Conservation (phyloP, 2,329 filamentous ascomycete genomes). For the Nemania sp. region DNA sequence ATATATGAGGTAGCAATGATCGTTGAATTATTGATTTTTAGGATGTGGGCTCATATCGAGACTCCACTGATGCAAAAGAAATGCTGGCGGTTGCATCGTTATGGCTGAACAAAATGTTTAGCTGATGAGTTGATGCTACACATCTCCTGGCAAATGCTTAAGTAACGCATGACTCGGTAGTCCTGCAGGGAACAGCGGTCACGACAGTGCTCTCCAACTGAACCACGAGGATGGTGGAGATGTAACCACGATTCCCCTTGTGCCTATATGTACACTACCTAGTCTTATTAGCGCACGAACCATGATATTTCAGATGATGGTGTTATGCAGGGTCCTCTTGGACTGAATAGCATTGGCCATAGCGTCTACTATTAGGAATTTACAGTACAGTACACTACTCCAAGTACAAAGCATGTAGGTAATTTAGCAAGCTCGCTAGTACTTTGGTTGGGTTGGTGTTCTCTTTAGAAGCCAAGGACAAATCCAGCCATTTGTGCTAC, state of each 20-base stretch:
- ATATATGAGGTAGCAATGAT: conserved; percentile 4
- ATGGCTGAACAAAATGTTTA: conserved; percentile 18
- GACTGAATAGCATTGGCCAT: not conserved
- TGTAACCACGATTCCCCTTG: conserved; percentile 10
- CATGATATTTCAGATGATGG: conserved; percentile 22
- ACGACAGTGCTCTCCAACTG: conserved; percentile 14
- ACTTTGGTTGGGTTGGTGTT: not conserved
- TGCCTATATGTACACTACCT: not conserved
- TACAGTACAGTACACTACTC: not conserved
- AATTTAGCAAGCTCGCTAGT: not conserved
- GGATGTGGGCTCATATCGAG: conserved; percentile 8
- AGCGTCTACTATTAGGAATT: not conserved
- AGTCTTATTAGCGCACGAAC: conserved; percentile 11
- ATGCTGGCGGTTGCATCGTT: conserved; percentile 10
- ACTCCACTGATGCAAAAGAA: conserved; percentile 18
- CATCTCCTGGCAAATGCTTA: not conserved
- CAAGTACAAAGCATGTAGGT: no score
- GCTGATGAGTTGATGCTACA: conserved; percentile 10
- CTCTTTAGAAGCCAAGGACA: not conserved
- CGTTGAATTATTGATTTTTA: conserved; percentile 15
- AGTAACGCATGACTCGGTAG: conserved; percentile 23
- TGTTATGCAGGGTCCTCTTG: conserved; percentile 25
- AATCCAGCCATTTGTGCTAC: not conserved
- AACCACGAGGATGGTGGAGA: conserved; percentile 20
- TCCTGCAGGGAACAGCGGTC: conserved; percentile 27